These are phyloP conservation scores for Pseudopithomyces maydicus DNA, from an alignment of 2,329 filamentous ascomycete species.

Conservation along the genomic window DNA sequence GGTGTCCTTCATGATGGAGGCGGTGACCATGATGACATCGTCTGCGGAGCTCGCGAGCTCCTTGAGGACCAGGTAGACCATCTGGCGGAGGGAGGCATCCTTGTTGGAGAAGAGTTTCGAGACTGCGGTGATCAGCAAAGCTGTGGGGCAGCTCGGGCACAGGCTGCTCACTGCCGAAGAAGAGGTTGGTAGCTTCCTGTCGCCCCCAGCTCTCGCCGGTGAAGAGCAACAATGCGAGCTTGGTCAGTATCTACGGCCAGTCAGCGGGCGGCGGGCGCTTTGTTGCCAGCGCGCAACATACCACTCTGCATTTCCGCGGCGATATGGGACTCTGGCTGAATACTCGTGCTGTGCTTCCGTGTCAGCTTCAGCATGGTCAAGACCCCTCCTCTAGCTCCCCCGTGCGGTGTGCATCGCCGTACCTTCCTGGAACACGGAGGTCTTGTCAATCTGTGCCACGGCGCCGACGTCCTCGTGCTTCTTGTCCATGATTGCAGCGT, in stretches of 20 bases:
- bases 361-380: conserved; percentile 27
- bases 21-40: conserved; percentile 99
- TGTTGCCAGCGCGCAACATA: conserved; percentile 45
- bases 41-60: conserved; percentile 93
- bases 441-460: conserved; percentile 96
- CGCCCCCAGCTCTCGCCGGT: conserved; percentile 96
- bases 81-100: conserved; percentile 95
- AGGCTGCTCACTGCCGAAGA: conserved; percentile 76
- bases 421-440: conserved; percentile 99
- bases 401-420: conserved; percentile 28
- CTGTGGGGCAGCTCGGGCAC: background rate
- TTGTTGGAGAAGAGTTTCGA: conserved; percentile 99
- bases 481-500: conserved; percentile 64
- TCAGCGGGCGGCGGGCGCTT: conserved; percentile 2
- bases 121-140: conserved; percentile 27
- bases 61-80: conserved; percentile 98
- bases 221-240: conserved; percentile 94
- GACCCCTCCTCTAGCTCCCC: conserved; percentile 6
- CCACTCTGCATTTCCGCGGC: conserved; percentile 94
- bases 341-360: conserved; percentile 72
- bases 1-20: conserved; percentile 99
- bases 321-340: conserved; percentile 98
- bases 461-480: conserved; percentile 98
- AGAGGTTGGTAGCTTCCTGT: conserved; percentile 95
- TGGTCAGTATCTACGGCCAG: conserved; percentile 67